Evolutionary conservation across 306 rosid species (phyloP), one percentile per base, ranked within the genome.

Genomic region (Sesbania bispinosa): DNA sequence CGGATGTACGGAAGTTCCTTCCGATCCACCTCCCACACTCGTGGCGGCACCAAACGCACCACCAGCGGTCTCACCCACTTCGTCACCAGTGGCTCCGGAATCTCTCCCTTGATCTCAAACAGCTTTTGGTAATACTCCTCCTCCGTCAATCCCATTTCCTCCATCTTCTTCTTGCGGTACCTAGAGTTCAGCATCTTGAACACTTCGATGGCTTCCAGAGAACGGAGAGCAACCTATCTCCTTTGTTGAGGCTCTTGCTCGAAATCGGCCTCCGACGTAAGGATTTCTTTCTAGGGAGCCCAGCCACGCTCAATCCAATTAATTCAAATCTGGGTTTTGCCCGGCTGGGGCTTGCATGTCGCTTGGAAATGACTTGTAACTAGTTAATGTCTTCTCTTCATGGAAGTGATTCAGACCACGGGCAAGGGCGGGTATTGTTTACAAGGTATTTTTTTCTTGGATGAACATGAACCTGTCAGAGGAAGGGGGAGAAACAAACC

Each of bases 261-360:
- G 63, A 92, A 92, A 52, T 89, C 86, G 0, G 84, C 97, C 62
- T 92, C 97, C 1, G 97, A 96, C 3, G 96, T 43, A 59, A 92
- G 88, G 18, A 92, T 73, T 48, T 92, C 97, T 41, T 92, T 96
- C 97, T 96, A 92, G 0, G 97, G 97, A 10, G 96, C 97, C 97
- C 97, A 92, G 1, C 96, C 97, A 1, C 96, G 93, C 62, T 88
- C 93, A 36, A 84, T 62, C 97, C 97, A 92, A n/a, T n/a, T n/a
- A n/a, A n/a, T n/a, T n/a, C n/a, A n/a, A n/a, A n/a, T n/a, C n/a
- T n/a, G n/a, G n/a, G n/a, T n/a, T n/a, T n/a, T n/a, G n/a, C n/a
- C n/a, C n/a, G n/a, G n/a, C n/a, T n/a, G n/a, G n/a, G n/a, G n/a
- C n/a, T n/a, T n/a, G n/a, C n/a, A n/a, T n/a, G n/a, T n/a, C n/a